Base-by-base conservation (phyloP, 1,139 yeast genomes). In the Kodamaea alishanica region DNA sequence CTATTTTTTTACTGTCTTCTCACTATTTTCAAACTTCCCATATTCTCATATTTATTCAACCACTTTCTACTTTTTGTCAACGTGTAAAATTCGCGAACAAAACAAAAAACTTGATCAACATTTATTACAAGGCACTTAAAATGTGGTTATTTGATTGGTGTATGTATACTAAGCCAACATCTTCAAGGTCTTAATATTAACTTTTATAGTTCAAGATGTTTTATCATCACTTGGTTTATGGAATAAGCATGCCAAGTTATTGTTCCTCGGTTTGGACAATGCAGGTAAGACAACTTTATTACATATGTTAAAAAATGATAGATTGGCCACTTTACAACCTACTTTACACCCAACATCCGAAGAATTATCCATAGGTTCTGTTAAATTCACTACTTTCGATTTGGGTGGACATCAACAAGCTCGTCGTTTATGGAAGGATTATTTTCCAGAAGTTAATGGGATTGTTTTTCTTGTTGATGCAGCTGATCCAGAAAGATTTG, bases 341-440 rank as follows among this genome's bases (percentile, higher is more conserved):
- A 92, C 99, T 25, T 81, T 92, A 67, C 99, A 92, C 65, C 99
- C 99, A 54, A 88, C 98, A 27, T 88, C 97, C 22, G 99, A 92
- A 68, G 99, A 92, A 64, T 78, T 92, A 55, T 94, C 97, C 44
- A 92, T 92, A 56, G 98, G 97, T 49, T 84, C 86, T 51, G 95
- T 92, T 48, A 84, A 92, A 65, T 92, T 92, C 76, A 92, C 99
- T 45, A 94, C 98, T 30, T 92, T 92, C 56, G 99, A 92, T 66
- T 77, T 92, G 56, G 99, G 99, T 65, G 99, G 99, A 32, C 98
- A 92, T 73, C 84, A 79, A 63, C 97, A 90, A 69, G 98, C 98
- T 35, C 90, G 99, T 72, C 88, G 98, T 70, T 81, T 92, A 60
- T 92, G 99, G 99, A 90, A 89, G 64, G 97, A 92, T 64, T 92